Percentiles rank a stretch among this genome's conserved stretches.
phyloP scores from a whole-genome alignment of 2,329 filamentous ascomycete genomes.

The Colletotrichum godetiae region DNA sequence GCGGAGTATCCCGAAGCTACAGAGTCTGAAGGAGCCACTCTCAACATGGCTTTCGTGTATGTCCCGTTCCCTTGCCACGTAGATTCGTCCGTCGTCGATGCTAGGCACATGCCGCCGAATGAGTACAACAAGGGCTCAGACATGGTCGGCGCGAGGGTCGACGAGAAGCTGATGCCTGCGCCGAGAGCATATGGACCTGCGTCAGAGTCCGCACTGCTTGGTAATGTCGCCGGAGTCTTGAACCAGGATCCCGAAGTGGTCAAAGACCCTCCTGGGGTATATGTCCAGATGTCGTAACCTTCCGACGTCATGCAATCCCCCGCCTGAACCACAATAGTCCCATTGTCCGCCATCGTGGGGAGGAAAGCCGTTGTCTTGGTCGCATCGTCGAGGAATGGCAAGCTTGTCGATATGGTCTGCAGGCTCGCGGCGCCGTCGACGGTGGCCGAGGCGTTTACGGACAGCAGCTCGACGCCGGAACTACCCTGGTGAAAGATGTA shows the following conservation, averaged over 20 bases:
- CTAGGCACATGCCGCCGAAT: slow-evolving; percentile 92
- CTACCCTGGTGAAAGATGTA: slow-evolving; percentile 75
- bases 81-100: slow-evolving; percentile 49
- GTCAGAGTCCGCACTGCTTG: slow-evolving; percentile 36
- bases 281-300: slow-evolving; percentile 75
- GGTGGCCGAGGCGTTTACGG: slow-evolving; percentile 72
- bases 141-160: slow-evolving; percentile 62
- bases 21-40: slow-evolving; percentile 61
- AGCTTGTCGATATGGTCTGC: slow-evolving; percentile 62
- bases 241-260: slow-evolving; percentile 56
- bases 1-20: slow-evolving; percentile 47
- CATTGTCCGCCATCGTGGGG: slow-evolving; percentile 73
- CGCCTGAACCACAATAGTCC: slow-evolving; percentile 78
- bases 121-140: slow-evolving; percentile 72
- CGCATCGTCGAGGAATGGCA: slow-evolving; percentile 71
- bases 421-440: slow-evolving; percentile 60
- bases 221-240: slow-evolving; percentile 42
- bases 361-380: slow-evolving; percentile 69
- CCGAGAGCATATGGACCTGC: slow-evolving; percentile 63
- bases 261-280: slow-evolving; percentile 56
- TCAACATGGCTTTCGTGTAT: slow-evolving; percentile 85
- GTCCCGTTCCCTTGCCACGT: slow-evolving; percentile 76
- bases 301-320: slow-evolving; percentile 74
- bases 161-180: slow-evolving; percentile 74
- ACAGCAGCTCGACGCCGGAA: slow-evolving; percentile 64